These are phyloP conservation scores for Paecilomyces fulvus DNA, from an alignment of 2,329 filamentous ascomycete genomes.

Conservation along the genomic window DNA sequence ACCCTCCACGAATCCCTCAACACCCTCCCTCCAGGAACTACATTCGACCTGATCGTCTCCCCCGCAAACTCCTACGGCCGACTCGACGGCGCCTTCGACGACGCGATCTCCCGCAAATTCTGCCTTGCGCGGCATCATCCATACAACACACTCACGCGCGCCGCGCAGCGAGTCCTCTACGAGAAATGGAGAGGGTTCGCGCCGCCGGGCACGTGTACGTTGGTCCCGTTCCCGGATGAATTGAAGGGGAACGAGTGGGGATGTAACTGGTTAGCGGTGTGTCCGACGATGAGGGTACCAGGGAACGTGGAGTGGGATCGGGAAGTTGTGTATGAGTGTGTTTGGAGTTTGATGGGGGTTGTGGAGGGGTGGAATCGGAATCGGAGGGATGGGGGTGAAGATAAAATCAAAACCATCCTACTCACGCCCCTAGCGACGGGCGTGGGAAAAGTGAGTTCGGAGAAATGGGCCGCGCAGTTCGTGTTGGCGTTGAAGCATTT, in stretches of 20 bases:
- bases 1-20: slow-evolving; percentile 30
- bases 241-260: slow-evolving; percentile 35
- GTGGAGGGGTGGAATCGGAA: slow-evolving; percentile 41
- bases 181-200: slow-evolving; percentile 42
- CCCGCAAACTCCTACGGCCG: slow-evolving; percentile 48
- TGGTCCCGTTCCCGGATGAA: slow-evolving; percentile 38
- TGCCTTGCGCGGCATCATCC: slow-evolving; percentile 31
- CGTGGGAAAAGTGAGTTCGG: slow-evolving; percentile 35
- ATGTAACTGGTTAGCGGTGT: slow-evolving; percentile 40
- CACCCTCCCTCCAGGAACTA: slow-evolving; percentile 23
- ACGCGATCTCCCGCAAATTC: slow-evolving; percentile 44
- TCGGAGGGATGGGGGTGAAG: no score
- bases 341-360: slow-evolving; percentile 45
- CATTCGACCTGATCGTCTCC: slow-evolving; percentile 45
- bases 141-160: slow-evolving; percentile 41
- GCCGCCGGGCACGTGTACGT: slow-evolving; percentile 43
- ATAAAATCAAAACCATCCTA: slow-evolving; percentile 36
- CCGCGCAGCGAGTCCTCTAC: slow-evolving; percentile 40
- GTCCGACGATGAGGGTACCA: slow-evolving; percentile 47
- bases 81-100: slow-evolving; percentile 48
- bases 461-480: slow-evolving; percentile 44
- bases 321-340: slow-evolving; percentile 47
- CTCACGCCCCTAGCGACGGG: slow-evolving; percentile 49
- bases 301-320: slow-evolving; percentile 39
- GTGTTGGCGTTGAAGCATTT: slow-evolving; percentile 47